phyloP scores from a whole-genome alignment of 202 grass and related monocot genomes.

The Panicum virgatum region DNA sequence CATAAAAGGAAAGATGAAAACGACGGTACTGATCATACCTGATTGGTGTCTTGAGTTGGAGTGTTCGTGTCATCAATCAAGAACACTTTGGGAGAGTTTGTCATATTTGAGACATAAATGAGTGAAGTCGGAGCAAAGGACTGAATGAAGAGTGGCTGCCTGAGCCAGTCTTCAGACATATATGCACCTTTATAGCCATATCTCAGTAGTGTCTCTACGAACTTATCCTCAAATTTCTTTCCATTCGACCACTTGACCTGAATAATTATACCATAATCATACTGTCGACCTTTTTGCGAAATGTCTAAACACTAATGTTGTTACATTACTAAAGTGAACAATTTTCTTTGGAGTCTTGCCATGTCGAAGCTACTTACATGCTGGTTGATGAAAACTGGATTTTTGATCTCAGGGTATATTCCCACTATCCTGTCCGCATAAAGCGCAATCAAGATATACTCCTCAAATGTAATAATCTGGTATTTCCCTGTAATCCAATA shows the following conservation, averaged over 20 bases:
- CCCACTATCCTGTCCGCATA: constrained; percentile 79
- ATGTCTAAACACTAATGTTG: neutral
- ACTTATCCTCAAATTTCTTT: constrained; percentile 88
- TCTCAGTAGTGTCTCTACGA: constrained; percentile 67
- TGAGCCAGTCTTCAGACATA: constrained; percentile 74
- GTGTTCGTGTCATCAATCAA: constrained; percentile 64
- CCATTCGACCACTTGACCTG: constrained; percentile 84
- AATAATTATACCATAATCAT: constrained; percentile 22
- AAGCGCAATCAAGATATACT: constrained; percentile 78
- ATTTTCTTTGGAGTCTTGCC: neutral
- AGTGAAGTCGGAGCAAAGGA: constrained; percentile 86
- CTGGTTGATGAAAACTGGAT: constrained; percentile 87
- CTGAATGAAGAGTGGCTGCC: constrained; percentile 77
- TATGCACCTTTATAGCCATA: constrained; percentile 86
- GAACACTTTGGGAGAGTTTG: constrained; percentile 74
- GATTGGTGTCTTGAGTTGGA: constrained; percentile 88
- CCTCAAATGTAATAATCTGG: constrained; percentile 92
- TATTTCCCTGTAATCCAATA: constrained; percentile 58
- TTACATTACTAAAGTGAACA: neutral
- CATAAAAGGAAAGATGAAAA: neutral
- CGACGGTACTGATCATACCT: constrained; percentile 43
- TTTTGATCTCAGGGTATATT: constrained; percentile 95
- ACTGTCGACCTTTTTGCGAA: neutral
- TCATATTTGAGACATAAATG: constrained; percentile 84
- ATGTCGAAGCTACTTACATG: constrained; percentile 52